Base-by-base conservation (phyloP, 2,329 filamentous ascomycete species). In the Colletotrichum abscissum region DNA sequence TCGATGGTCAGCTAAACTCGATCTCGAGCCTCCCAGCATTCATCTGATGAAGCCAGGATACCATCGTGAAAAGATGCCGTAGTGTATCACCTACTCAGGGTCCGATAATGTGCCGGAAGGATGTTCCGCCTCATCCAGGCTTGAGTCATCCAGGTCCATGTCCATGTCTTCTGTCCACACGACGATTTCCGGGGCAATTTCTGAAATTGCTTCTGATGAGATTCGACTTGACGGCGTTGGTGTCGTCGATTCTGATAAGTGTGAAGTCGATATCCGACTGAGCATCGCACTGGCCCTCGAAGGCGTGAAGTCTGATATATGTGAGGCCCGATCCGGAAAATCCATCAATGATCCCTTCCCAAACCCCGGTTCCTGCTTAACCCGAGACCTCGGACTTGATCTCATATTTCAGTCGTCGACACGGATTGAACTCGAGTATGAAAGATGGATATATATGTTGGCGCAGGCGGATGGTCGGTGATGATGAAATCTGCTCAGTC, bases 91-190 rank as follows among this genome's bases (percentile, higher is more conserved):
- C 26, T 75, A 76, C 75, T 63, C 73, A 65, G 63, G 42, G 22
- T 58, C 55, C 28, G 72, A 64, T 42, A 42, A 56, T 14, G 59
- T 33, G 24, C 16, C 69, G 28, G 76, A 72, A 26, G 74, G 55
- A 16, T 72, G 30, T 52, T 73, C 65, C 42, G 75, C 72, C 56
- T 76, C 76, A 49, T 71, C 67, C 24, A 63, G 57, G 14, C 58
- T 67, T 30, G 78, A 70, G 4, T 76, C 74, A 72, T 78, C 79
- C 26, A 79, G 72, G 30, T 82, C 81, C 80, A 85, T 84, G 16
- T 82, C 79, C 80, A 85, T 84, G 16, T 82, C 79, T 67, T 82
- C 84, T 35, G 84, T 85, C 81, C 84, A 85, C 22, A 86, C 86
- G 5, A 86, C 77, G 30, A 87, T 87, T 73, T 85, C 85, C 4